phyloP scores from a whole-genome alignment of 805 yeast genomes.

The Jamesozyma hellenica region DNA sequence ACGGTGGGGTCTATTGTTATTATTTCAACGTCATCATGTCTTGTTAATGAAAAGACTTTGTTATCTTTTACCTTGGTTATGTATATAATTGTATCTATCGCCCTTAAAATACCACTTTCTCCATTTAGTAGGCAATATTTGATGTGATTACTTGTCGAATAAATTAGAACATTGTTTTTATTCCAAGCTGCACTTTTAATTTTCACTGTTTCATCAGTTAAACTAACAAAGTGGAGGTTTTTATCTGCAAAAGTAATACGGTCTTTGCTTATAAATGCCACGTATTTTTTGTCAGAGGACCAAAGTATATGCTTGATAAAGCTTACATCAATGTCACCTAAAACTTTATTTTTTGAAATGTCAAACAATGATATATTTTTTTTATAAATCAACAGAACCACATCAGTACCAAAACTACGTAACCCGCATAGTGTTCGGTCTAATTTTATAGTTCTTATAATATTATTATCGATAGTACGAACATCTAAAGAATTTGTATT shows the following conservation, averaged over 20 bases:
- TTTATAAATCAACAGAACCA: conserved; percentile 62
- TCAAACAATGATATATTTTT: conserved; percentile 72
- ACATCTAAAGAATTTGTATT: conserved; percentile 59
- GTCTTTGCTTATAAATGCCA: conserved; percentile 85
- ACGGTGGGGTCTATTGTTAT: conserved; percentile 87
- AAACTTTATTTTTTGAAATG: conserved; percentile 76
- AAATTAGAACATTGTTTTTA: conserved; percentile 79
- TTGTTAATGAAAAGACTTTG: conserved; percentile 67
- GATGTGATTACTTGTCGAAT: conserved; percentile 90
- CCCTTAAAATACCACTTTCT: conserved; percentile 86
- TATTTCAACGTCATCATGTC: conserved; percentile 74
- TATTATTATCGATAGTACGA: conserved; percentile 67
- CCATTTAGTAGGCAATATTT: conserved; percentile 89
- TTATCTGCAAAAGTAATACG: conserved; percentile 78
- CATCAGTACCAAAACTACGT: conserved; percentile 70
- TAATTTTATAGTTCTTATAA: conserved; percentile 68
- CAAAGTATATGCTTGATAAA: conserved; percentile 80
- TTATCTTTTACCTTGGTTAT: conserved; percentile 60
- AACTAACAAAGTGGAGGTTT: conserved; percentile 62
- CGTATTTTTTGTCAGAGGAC: conserved; percentile 77
- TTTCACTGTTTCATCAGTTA: conserved; percentile 90
- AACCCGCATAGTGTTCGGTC: conserved; percentile 62
- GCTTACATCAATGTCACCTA: conserved; percentile 56
- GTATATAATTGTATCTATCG: conserved; percentile 79
- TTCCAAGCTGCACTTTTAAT: conserved; percentile 99